Conservation (phyloP, 495 filamentous ascomycete genomes). For the Aeminium ludgeri region DNA sequence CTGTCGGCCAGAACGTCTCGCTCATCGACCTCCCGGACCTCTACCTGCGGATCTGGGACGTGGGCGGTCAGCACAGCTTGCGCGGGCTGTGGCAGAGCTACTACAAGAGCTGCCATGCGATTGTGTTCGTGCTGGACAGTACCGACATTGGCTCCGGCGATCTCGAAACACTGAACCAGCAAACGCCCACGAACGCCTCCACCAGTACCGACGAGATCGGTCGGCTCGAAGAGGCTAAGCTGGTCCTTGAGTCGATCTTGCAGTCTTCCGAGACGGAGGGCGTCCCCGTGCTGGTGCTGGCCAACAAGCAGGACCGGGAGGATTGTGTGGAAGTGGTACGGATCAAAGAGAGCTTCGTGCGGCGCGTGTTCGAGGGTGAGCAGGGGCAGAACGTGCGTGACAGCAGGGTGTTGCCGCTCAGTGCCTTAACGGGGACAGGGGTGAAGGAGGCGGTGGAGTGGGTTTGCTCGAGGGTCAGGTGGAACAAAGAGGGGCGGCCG, state of each 20-base stretch:
- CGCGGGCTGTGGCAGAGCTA: slow-evolving; percentile 92
- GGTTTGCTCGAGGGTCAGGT: slow-evolving; percentile 76
- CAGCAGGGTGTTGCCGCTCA: slow-evolving; percentile 78
- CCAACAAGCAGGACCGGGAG: slow-evolving; percentile 95
- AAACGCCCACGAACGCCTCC: slow-evolving; percentile 1
- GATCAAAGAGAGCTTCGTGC: slow-evolving; percentile 89
- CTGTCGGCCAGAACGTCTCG: slow-evolving; percentile 91
- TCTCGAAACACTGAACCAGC: slow-evolving; percentile 22
- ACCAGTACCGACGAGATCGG: slow-evolving; percentile 35
- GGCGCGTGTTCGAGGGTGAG: slow-evolving; percentile 87
- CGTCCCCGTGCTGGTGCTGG: slow-evolving; percentile 79
- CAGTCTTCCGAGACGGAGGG: slow-evolving; percentile 71
- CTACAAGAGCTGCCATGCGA: slow-evolving; percentile 83
- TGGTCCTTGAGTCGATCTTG: slow-evolving; percentile 77
- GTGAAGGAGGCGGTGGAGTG: slow-evolving; percentile 93
- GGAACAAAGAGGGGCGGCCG: slow-evolving; percentile 86
- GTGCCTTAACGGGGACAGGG: slow-evolving; percentile 76
- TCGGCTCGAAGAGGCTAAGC: slow-evolving; percentile 69
- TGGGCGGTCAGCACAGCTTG: slow-evolving; percentile 79
- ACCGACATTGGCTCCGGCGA: slow-evolving; percentile 75
- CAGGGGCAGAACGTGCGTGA: slow-evolving; percentile 71
- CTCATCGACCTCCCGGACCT: slow-evolving; percentile 74
- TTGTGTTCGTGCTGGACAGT: slow-evolving; percentile 91
- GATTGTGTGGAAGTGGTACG: slow-evolving; percentile 94
- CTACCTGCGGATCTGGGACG: slow-evolving; percentile 98